Percentiles rank a stretch among this genome's conserved stretches.
Evolutionary conservation across 2,329 filamentous ascomycete species (phyloP).

Genomic region (Pleomassaria siparia): DNA sequence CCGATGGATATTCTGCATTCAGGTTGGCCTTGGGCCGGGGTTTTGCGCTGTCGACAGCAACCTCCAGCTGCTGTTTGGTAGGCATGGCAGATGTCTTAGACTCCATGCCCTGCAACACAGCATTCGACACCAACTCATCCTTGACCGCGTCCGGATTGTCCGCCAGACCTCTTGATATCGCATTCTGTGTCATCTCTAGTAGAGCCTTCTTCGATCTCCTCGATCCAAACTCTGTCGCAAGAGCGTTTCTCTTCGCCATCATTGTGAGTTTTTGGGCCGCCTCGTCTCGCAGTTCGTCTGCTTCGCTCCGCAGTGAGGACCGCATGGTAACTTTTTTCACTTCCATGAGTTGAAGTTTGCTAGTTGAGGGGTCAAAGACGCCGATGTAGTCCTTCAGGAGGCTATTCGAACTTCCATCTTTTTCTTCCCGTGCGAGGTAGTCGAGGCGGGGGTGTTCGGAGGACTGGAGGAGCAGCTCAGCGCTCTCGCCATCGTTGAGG

Average conservation of each 20-base stretch:
- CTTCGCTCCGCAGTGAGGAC: slow-evolving; percentile 50
- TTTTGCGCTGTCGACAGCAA: slow-evolving; percentile 66
- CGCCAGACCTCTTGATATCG: slow-evolving; percentile 53
- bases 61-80: slow-evolving; percentile 65
- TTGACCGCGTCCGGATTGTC: slow-evolving; percentile 16
- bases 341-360: slow-evolving; percentile 55
- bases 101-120: slow-evolving; percentile 65
- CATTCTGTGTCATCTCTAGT: slow-evolving; percentile 67
- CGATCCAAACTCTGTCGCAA: slow-evolving; percentile 79
- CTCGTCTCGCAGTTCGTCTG: slow-evolving; percentile 42
- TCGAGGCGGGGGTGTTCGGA: slow-evolving; percentile 62
- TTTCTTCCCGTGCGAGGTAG: slow-evolving; percentile 57
- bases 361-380: slow-evolving; percentile 58
- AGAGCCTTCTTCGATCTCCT: slow-evolving; percentile 84
- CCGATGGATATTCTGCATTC: slow-evolving; percentile 65
- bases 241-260: slow-evolving; percentile 64
- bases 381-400: slow-evolving; percentile 63
- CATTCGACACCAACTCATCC: slow-evolving; percentile 34
- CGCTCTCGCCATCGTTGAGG: slow-evolving; percentile 29
- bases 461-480: slow-evolving; percentile 60
- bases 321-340: slow-evolving; percentile 59
- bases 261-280: slow-evolving; percentile 42
- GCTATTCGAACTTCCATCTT: slow-evolving; percentile 49
- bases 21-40: slow-evolving; percentile 72
- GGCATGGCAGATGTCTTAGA: slow-evolving; percentile 66